Evolutionary conservation across 306 rosid species (phyloP), one percentile per base, ranked within the genome.

Genomic region (Prosopis cineraria): DNA sequence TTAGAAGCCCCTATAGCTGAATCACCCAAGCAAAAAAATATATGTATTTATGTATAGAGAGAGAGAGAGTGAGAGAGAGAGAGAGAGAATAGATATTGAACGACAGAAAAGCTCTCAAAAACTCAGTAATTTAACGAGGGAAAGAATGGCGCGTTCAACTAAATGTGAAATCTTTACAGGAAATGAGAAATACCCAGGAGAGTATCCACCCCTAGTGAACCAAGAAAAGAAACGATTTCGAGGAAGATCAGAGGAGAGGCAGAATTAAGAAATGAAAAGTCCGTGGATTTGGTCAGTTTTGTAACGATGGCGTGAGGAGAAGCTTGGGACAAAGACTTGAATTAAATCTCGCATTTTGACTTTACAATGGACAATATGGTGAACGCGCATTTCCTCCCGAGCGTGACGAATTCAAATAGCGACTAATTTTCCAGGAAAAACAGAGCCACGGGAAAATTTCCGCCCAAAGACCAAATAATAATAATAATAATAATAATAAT

Each of bases 341-440:
- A 40, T 34, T 31, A 75, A 9, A 86, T 90, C 89, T 89, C 82
- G 67, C 86, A 77, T 83, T 83, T 79, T 81, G 80, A 81, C 87
- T 55, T 36, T 14, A 53, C 19, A 66, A 29, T 58, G 64, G 60
- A 5, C 10, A 47, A 65, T 44, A 30, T 5, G 39, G 67, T 4
- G 34, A 60, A 87, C 91, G 86, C 89, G 88, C 90, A 85, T 81
- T 85, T 63, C 71, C 52, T 31, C 47, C 10, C 22, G 52, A 73
- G 31, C n/a, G 45, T 68, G 45, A 17, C 30, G 4, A 40, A 44
- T 44, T 75, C 65, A 80, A 76, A 39, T 56, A 34, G 48, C 7
- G 39, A 22, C 66, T 30, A 16, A 31, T 58, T 22, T 62, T 79
- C 80, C 80, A 58, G 74, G 50, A 53, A 76, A 31, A 17, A 25